Evolutionary conservation across 495 filamentous ascomycete species (phyloP).

Genomic region (Astrocystis sublimbata): DNA sequence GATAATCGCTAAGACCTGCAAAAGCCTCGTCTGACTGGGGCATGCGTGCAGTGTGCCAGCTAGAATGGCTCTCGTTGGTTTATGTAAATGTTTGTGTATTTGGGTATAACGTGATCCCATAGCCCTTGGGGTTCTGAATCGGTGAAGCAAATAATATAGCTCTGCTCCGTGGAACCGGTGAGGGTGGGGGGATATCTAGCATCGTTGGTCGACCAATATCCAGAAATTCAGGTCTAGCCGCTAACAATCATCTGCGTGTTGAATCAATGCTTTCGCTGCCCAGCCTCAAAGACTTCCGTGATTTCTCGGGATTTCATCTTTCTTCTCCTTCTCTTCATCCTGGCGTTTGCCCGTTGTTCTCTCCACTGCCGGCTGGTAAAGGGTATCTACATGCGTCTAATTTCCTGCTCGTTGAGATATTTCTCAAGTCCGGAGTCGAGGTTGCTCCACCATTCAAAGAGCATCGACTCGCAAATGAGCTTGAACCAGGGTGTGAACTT

Average conservation of each 20-base stretch:
- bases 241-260: constrained; percentile 11
- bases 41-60: constrained; percentile 5
- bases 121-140: constrained; percentile 18
- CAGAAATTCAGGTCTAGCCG: constrained; percentile 10
- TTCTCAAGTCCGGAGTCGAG: constrained; percentile 78
- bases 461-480: constrained; percentile 95
- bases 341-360: neutral
- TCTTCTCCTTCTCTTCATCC: neutral
- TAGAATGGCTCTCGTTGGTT: constrained; percentile 4
- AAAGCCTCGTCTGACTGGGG: constrained; percentile 12
- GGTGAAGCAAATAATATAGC: constrained; percentile 21
- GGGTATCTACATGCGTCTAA: constrained; percentile 72
- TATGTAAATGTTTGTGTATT: constrained; percentile 13
- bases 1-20: neutral
- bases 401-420: constrained; percentile 82
- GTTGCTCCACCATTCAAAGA: constrained; percentile 98
- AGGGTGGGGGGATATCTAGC: constrained; percentile 22
- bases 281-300: neutral
- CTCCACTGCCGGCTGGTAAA: neutral
- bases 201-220: constrained; percentile 14
- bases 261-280: neutral
- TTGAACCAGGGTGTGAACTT: constrained; percentile 99
- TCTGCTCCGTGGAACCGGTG: constrained; percentile 14
- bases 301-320: neutral
- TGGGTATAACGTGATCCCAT: constrained; percentile 4